Percentiles rank a stretch among this genome's conserved stretches.
These are phyloP conservation scores for Globisporangium cystogenes DNA, from an alignment of 352 stramenopile genomes.

Conservation along the genomic window DNA sequence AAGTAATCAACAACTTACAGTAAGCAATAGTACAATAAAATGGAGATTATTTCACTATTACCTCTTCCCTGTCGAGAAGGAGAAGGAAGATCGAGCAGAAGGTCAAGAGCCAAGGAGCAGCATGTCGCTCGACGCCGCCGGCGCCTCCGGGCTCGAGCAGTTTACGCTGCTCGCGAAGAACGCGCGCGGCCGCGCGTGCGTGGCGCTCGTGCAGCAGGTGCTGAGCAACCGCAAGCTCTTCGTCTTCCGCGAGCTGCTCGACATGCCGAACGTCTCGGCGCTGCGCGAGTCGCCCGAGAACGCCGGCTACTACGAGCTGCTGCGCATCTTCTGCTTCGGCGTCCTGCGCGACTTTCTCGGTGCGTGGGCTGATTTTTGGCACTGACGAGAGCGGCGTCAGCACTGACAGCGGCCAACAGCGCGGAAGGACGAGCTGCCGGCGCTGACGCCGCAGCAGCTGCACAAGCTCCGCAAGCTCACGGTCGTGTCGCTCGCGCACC, in stretches of 20 bases:
- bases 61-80: no score
- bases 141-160: slow-evolving; percentile 83
- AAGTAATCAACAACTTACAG: no score
- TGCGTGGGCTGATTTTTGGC: no score
- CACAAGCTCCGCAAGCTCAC: slow-evolving; percentile 90
- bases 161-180: slow-evolving; percentile 92
- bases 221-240: slow-evolving; percentile 91
- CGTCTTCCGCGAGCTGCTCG: slow-evolving; percentile 90
- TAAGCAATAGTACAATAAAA: no score
- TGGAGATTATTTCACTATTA: no score
- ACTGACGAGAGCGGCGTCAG: no score
- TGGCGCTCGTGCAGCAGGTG: slow-evolving; percentile 91
- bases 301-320: slow-evolving; percentile 69
- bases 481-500: slow-evolving; percentile 78
- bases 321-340: slow-evolving; percentile 91
- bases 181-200: slow-evolving; percentile 83
- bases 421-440: slow-evolving; percentile 55
- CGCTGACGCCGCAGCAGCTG: slow-evolving; percentile 59
- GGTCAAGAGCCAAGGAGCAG: no score
- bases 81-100: slow-evolving; percentile 2
- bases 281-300: slow-evolving; percentile 63
- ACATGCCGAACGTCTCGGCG: slow-evolving; percentile 88
- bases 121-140: slow-evolving; percentile 68
- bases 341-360: slow-evolving; percentile 82
- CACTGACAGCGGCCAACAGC: slow-evolving; percentile 15